Evolutionary conservation across 164 flowering plant species (phyloP), one percentile per base, ranked within the genome.

Genomic region (Saururus chinensis): DNA sequence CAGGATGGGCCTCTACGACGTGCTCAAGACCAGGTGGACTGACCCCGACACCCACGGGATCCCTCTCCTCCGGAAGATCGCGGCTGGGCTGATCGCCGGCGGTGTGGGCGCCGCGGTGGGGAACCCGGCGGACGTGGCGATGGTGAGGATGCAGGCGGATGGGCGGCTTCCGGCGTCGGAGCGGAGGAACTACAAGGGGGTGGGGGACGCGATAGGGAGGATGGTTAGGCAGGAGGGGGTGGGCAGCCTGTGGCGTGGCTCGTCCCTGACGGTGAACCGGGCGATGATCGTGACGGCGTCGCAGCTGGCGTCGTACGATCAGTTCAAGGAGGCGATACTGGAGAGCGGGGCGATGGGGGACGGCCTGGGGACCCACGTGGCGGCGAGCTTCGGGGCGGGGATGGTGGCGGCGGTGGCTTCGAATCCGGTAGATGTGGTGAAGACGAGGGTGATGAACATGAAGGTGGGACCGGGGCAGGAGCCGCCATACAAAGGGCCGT

Each of bases 91-190:
- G 11, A 65, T 83, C 45, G 92, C 97, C 30, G 95, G 97, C 11
- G 95, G 73, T 0, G 75, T 89, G 53, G 92, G 97, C 1, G 97
- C 97, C 6, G 87, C 92, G 26, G 82, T 81, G 8, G 95, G 97
- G 0, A 89, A 89, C 77, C 97, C 97, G 0, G 95, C 97, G 17
- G 95, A 89, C 70, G 89, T 90, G 40, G 92, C 97, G 23, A 58
- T 90, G 97, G 95, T 87, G 16, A 79, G 93, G 17, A 91, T 88
- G 98, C 98, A 88, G 48, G 98, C 93, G 52, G 98, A 91, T 73
- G 96, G 96, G 3, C 74, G 96, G 5, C 92, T 91, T 21, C 98
- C 98, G 0, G 13, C 24, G 25, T 77, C 74, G 0, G 77, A 88
- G 64, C 88, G 96, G 19, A 79, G 96, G 4, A 91, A 91, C 71